Conservation (phyloP, 225 moss, liverwort and hornwort genomes). For the Asterella californica region DNA sequence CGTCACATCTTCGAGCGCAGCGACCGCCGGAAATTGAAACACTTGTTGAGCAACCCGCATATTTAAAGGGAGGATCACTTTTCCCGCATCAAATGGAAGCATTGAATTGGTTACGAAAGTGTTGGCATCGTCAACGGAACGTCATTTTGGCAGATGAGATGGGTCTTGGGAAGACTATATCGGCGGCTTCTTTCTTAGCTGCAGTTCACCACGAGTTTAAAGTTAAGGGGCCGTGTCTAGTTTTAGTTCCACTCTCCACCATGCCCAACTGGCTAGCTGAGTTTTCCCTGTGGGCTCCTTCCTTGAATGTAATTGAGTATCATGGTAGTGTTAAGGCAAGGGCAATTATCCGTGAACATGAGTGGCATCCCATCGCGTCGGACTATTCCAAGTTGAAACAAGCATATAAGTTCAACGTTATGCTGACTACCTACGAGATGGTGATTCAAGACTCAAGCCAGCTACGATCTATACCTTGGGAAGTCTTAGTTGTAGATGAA, state of each 20-base stretch:
- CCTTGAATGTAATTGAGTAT: slow-evolving; percentile 83
- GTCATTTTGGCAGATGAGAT: slow-evolving; percentile 84
- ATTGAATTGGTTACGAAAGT: slow-evolving; percentile 75
- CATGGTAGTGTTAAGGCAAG: slow-evolving; percentile 75
- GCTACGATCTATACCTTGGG: slow-evolving; percentile 75
- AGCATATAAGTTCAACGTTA: slow-evolving; percentile 70
- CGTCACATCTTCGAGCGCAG: slow-evolving; percentile 16
- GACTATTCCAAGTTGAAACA: slow-evolving; percentile 46
- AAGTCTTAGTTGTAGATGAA: slow-evolving; percentile 76
- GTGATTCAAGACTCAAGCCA: slow-evolving; percentile 63
- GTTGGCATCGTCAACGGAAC: slow-evolving; percentile 62
- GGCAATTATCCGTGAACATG: slow-evolving; percentile 70
- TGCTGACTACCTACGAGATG: slow-evolving; percentile 80
- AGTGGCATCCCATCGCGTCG: slow-evolving; percentile 59
- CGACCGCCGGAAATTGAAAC: slow-evolving; percentile 50
- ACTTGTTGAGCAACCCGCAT: slow-evolving; percentile 65
- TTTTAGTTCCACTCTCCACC: slow-evolving; percentile 62
- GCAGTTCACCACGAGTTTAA: slow-evolving; percentile 69
- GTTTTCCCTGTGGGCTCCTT: slow-evolving; percentile 77
- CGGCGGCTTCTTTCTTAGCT: slow-evolving; percentile 68
- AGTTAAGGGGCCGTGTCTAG: slow-evolving; percentile 65
- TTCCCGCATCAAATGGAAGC: slow-evolving; percentile 88
- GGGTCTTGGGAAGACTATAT: slow-evolving; percentile 78
- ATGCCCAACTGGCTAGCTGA: slow-evolving; percentile 82
- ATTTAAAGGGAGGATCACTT: slow-evolving; percentile 60